Percentiles rank a stretch among this genome's conserved stretches.
Evolutionary conservation across 345 rosid species (phyloP).

Genomic region (Conringia planisiliqua): DNA sequence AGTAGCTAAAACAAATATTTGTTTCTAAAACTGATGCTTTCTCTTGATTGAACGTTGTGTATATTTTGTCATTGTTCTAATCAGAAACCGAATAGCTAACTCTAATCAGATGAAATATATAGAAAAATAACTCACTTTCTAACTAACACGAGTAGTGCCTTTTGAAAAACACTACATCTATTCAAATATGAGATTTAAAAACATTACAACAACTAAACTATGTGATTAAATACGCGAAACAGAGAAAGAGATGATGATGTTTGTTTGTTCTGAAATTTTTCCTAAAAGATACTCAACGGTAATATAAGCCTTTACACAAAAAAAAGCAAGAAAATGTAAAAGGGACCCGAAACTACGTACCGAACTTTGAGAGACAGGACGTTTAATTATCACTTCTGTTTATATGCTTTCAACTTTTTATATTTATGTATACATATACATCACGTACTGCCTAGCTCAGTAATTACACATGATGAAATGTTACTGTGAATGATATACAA

Average conservation of each 20-base stretch:
- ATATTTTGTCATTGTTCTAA: background rate
- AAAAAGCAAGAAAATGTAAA: conserved; percentile 1
- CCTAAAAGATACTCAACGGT: conserved; percentile 2
- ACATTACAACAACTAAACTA: background rate
- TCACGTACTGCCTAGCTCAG: conserved; percentile 20
- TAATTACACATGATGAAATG: conserved; percentile 20
- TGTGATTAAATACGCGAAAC: background rate
- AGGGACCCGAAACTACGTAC: conserved; percentile 12
- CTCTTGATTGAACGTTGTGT: background rate
- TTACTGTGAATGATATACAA: conserved; percentile 18
- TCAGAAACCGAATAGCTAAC: too few relatives aligned
- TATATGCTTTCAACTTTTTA: background rate
- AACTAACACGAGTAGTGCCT: too few relatives aligned
- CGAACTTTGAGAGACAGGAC: conserved; percentile 18
- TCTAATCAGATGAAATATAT: too few relatives aligned
- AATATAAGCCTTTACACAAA: background rate
- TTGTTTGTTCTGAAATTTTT: background rate
- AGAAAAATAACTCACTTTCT: too few relatives aligned
- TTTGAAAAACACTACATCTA: too few relatives aligned
- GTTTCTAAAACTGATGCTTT: background rate
- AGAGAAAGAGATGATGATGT: background rate
- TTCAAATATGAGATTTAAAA: background rate
- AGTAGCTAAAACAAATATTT: background rate
- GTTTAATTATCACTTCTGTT: background rate
- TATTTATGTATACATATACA: conserved; percentile 15